Base-by-base conservation (phyloP, 768 basidiomycete species). In the Amanita subjunquillea region DNA sequence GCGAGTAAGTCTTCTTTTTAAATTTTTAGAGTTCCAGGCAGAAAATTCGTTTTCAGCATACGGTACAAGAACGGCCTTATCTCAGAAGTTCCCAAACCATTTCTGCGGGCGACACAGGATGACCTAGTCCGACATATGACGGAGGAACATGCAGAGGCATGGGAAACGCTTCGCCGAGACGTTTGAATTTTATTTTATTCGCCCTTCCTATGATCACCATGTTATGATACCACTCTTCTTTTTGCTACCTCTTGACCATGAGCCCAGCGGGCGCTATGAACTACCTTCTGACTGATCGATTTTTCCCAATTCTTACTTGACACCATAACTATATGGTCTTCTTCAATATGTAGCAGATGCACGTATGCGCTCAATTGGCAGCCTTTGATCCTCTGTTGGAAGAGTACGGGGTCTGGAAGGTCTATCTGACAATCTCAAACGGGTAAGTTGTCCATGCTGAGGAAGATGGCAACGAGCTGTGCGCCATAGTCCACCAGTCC, bases 261-360 rank as follows among this genome's bases (percentile, higher is more conserved):
- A 45, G 23, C 34, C n/a, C 23, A 5, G 37, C 41, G 7, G 59
- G 30, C 53, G 67, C 41, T 69, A 69, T 22, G 70, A 70, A 41
- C 15, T 69, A 71, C 2, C 71, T 78, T 25, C 64, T 80, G 20
- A 50, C 78, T 37, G 72, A 72, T 56, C 71, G 68, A 10, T 62
- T 79, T 22, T 45, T 78, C 17, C 13, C 77, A 79, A 50, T 70
- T 80, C 47, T 70, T 73, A 25, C 67, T 76, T 5, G 74, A 73
- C 2, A 69, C 73, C 46, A 63, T 75, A 30, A 30, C 8, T 30
- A 30, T 4, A 62, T 78, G 4, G 66, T 74, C 3, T 20, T 70
- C 7, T 62, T 74, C 32, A 73, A 74, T 12, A 55, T 71, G 78
- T 78, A 55, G 56, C 71, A 64, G 13, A 23, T 29, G 13, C 37